Evolutionary conservation across 441 rosid genomes (phyloP).

Genomic region (Hypseocharis bilobata): DNA sequence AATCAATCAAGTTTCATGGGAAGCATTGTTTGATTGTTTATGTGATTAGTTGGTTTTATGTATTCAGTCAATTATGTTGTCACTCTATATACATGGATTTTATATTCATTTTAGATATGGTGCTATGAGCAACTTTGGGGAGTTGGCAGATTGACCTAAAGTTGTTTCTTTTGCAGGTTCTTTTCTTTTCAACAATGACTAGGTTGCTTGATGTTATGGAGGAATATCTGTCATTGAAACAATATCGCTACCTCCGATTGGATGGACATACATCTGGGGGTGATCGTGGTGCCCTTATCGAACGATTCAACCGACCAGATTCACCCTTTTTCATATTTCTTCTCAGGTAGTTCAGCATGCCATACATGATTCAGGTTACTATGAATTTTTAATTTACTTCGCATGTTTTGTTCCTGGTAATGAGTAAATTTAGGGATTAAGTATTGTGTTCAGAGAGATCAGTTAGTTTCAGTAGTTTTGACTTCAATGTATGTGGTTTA

Average conservation of each 20-base stretch:
- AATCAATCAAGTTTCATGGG: neutral
- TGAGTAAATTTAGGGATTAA: too few species aligned
- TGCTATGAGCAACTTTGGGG: neutral
- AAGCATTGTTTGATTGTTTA: too few species aligned
- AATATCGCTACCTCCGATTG: slow-evolving; percentile 72
- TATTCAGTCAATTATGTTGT: neutral
- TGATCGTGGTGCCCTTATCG: slow-evolving; percentile 86
- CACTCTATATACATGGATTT: neutral
- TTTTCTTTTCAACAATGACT: slow-evolving; percentile 94
- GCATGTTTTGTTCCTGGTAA: too few species aligned
- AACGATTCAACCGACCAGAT: slow-evolving; percentile 49
- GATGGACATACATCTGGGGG: slow-evolving; percentile 92
- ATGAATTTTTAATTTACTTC: too few species aligned
- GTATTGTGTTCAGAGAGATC: too few species aligned
- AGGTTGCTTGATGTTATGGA: slow-evolving; percentile 95
- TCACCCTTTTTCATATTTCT: slow-evolving; percentile 79
- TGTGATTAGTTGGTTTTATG: neutral
- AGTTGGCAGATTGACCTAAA: slow-evolving; percentile 17
- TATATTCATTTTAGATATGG: neutral
- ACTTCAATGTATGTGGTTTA: slow-evolving; percentile 28
- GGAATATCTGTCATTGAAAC: slow-evolving; percentile 67
- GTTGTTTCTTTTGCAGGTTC: slow-evolving; percentile 44
- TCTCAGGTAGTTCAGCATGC: slow-evolving; percentile 50
- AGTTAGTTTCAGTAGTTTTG: slow-evolving; percentile 22
- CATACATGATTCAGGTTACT: neutral